Evolutionary conservation across 805 yeast genomes (phyloP).

Genomic region (Ogataea pini): DNA sequence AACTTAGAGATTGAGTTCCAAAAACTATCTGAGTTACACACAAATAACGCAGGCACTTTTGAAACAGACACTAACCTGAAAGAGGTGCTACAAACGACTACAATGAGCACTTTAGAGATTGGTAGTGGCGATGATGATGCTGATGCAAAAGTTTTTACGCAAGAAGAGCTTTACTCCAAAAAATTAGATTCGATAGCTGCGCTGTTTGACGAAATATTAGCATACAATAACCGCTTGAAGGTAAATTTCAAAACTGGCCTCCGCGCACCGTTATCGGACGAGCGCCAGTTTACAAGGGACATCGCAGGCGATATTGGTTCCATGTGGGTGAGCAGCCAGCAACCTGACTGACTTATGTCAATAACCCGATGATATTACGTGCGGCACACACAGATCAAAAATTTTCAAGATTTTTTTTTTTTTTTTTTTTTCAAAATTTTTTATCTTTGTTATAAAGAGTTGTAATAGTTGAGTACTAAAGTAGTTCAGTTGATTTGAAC

Average conservation of each 20-base stretch:
- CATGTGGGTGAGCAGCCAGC: neutral
- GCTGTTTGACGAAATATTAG: conserved; percentile 8
- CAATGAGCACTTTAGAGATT: conserved; percentile 30
- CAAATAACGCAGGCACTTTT: neutral
- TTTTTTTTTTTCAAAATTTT: neutral
- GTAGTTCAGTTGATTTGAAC: too few species aligned
- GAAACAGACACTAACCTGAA: conserved; percentile 24
- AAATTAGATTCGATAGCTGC: conserved; percentile 11
- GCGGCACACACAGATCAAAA: conserved; percentile 5
- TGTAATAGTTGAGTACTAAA: neutral
- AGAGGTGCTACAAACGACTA: conserved; percentile 29
- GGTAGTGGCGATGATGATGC: conserved; percentile 16
- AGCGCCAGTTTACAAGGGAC: neutral
- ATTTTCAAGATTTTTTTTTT: neutral
- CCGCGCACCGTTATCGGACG: neutral
- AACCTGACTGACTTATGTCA: too few species aligned
- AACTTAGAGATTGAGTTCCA: conserved; percentile 21
- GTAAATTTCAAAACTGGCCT: conserved; percentile 11
- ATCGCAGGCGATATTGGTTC: neutral
- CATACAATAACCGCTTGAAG: conserved; percentile 13
- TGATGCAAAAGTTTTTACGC: neutral
- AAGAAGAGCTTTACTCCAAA: conserved; percentile 5
- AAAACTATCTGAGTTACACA: conserved; percentile 7
- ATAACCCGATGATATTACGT: neutral
- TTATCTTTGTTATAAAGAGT: neutral